A percentile compares a stretch with the other conserved stretches of the same genome.
These are phyloP conservation scores for Cytospora piceae DNA, from an alignment of 2,329 filamentous ascomycete genomes.

Conservation along the genomic window DNA sequence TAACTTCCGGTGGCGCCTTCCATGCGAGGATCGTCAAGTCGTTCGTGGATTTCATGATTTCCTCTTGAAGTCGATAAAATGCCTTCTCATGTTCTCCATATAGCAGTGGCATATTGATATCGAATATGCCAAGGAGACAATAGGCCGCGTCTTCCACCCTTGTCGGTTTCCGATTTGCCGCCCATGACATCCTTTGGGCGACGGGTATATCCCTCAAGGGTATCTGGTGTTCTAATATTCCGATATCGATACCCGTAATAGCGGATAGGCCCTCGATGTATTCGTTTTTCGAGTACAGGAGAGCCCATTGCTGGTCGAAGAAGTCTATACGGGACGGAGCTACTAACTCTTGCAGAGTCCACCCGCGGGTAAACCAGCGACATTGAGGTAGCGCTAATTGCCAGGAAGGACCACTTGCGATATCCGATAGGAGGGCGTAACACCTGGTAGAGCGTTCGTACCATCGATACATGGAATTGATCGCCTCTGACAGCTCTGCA, in stretches of 20 bases:
- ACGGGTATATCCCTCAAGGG: constrained; percentile 13
- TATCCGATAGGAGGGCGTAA: constrained; percentile 6
- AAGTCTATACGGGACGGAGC: constrained; percentile 21
- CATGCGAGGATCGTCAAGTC: constrained; percentile 5
- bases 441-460: constrained; percentile 3
- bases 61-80: constrained; percentile 7
- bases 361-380: constrained; percentile 19
- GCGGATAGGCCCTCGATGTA: neutral
- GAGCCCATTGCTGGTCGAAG: constrained; percentile 27
- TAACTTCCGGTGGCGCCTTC: neutral
- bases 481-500: constrained; percentile 9
- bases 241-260: neutral
- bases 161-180: neutral
- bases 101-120: constrained; percentile 4
- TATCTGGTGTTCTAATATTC: constrained; percentile 25
- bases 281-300: neutral
- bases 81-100: constrained; percentile 14
- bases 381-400: neutral
- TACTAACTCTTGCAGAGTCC: constrained; percentile 19
- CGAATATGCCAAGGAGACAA: constrained; percentile 14
- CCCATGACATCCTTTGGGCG: constrained; percentile 1
- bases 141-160: constrained; percentile 8
- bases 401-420: constrained; percentile 3
- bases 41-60: neutral
- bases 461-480: constrained; percentile 18